A percentile compares a stretch with the other conserved stretches of the same genome.
These are phyloP conservation scores for Podaxis sp. DNA, from an alignment of 768 basidiomycete genomes.

Conservation along the genomic window DNA sequence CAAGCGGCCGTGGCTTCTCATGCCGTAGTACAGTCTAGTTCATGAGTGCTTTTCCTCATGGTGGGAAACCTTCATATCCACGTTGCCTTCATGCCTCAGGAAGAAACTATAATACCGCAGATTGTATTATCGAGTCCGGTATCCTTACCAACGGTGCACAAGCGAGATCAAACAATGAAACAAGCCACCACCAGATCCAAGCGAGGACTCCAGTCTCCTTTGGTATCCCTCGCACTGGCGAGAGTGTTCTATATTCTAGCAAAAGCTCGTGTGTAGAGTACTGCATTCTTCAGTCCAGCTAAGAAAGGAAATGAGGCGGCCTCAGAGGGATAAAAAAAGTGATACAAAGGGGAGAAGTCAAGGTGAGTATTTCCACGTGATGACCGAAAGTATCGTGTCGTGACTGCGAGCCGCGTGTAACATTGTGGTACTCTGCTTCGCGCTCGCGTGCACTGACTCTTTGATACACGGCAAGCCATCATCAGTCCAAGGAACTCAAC, in stretches of 20 bases:
- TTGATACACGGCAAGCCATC: neutral
- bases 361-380: conserved; percentile 3
- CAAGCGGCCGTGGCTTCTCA: neutral
- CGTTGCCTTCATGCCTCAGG: too few species aligned
- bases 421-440: neutral
- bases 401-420: conserved; percentile 9
- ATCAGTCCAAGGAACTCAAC: neutral
- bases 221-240: too few species aligned
- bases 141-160: too few species aligned
- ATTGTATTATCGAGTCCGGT: too few species aligned
- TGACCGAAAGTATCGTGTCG: neutral
- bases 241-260: neutral
- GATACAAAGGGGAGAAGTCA: neutral
- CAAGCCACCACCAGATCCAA: too few species aligned
- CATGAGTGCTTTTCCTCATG: neutral
- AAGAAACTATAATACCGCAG: too few species aligned
- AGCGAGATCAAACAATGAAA: too few species aligned
- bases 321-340: neutral
- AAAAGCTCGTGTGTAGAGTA: too few species aligned
- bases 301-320: neutral
- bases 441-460: neutral
- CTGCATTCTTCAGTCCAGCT: neutral
- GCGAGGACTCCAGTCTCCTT: too few species aligned
- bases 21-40: neutral
- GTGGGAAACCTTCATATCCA: neutral